Conservation (phyloP, 2,329 filamentous ascomycete genomes). For the Ilyonectria sp. region DNA sequence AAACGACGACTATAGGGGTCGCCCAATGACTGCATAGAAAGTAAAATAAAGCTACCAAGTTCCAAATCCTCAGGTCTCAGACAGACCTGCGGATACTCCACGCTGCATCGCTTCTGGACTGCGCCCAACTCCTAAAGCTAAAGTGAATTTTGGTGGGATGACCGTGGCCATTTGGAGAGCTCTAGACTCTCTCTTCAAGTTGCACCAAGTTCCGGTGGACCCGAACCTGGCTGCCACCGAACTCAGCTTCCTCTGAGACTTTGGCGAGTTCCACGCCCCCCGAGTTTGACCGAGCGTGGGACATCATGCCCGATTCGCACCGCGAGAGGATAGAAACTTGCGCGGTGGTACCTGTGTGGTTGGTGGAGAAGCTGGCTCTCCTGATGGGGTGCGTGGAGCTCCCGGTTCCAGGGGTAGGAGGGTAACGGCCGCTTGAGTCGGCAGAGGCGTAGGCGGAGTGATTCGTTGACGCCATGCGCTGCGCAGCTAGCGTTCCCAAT, state of each 20-base stretch:
- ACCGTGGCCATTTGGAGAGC: slow-evolving; percentile 18
- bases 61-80: slow-evolving; percentile 12
- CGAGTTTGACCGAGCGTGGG: slow-evolving; percentile 43
- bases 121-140: slow-evolving; percentile 26
- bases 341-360: slow-evolving; percentile 33
- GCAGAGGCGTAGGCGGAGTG: slow-evolving; percentile 40
- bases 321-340: slow-evolving; percentile 45
- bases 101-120: slow-evolving; percentile 28
- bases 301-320: slow-evolving; percentile 41
- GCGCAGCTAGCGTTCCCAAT: slow-evolving; percentile 66
- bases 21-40: not conserved
- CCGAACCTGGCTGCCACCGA: slow-evolving; percentile 42
- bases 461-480: slow-evolving; percentile 56
- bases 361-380: slow-evolving; percentile 38
- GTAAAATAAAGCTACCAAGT: slow-evolving; percentile 2
- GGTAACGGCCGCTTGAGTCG: slow-evolving; percentile 36
- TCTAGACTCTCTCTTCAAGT: slow-evolving; percentile 51
- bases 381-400: slow-evolving; percentile 44
- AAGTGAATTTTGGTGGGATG: slow-evolving; percentile 7
- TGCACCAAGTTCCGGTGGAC: slow-evolving; percentile 52
- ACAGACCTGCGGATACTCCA: slow-evolving; percentile 35
- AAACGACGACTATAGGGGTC: not conserved
- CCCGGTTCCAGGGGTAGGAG: slow-evolving; percentile 25
- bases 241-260: slow-evolving; percentile 44
- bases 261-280: slow-evolving; percentile 53